phyloP scores from a whole-genome alignment of 352 stramenopile genomes.

The Phytophthora fragariaefolia region DNA sequence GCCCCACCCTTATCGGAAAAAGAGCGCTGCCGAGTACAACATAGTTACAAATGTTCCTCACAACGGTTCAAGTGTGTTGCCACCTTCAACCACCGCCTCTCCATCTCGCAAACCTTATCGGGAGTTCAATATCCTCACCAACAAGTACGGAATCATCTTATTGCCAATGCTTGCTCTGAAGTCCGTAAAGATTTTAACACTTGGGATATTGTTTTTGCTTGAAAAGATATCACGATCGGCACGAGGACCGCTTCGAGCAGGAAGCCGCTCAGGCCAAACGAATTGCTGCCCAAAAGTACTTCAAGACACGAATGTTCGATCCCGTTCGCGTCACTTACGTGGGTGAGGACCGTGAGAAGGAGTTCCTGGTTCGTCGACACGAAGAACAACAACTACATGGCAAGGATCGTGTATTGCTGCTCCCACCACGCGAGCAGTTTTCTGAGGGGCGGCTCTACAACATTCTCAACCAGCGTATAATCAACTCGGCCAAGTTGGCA shows the following conservation, averaged over 20 bases:
- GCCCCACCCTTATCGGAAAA: constrained; percentile 43
- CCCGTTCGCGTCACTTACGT: constrained; percentile 67
- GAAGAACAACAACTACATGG: constrained; percentile 60
- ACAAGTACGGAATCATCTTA: constrained; percentile 53
- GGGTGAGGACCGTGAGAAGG: constrained; percentile 58
- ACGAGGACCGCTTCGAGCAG: constrained; percentile 46
- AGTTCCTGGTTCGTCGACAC: constrained; percentile 48
- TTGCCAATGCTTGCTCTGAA: constrained; percentile 5
- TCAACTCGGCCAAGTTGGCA: constrained; percentile 54
- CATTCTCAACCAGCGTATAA: constrained; percentile 73
- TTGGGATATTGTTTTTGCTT: constrained; percentile 3
- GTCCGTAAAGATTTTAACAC: constrained; percentile 7
- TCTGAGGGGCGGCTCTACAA: constrained; percentile 79
- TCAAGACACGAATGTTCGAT: constrained; percentile 72
- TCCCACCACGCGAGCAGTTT: constrained; percentile 71
- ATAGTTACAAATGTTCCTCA: constrained; percentile 68
- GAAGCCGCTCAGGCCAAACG: constrained; percentile 55
- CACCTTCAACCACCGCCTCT: constrained; percentile 15
- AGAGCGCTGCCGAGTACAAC: constrained; percentile 55
- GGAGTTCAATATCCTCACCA: constrained; percentile 80
- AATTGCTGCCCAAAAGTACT: constrained; percentile 65
- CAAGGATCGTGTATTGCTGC: constrained; percentile 48
- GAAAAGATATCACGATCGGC: constrained; percentile 61
- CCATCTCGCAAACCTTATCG: constrained; percentile 47
- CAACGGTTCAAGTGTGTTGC: constrained; percentile 8